Conservation (phyloP, 257 asterid species). For the Nicotiana undulata region DNA sequence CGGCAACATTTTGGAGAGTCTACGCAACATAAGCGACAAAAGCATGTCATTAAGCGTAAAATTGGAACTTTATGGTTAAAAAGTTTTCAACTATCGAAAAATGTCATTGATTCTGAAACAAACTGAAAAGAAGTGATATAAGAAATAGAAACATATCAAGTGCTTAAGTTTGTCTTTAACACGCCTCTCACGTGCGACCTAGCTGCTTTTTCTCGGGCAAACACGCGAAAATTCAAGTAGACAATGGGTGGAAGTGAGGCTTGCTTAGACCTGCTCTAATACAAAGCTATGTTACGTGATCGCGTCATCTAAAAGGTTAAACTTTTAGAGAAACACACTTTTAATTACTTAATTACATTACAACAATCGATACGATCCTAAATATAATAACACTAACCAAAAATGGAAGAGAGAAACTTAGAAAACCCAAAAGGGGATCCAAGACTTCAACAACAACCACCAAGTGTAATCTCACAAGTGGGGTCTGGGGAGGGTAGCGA, state of each 20-base stretch:
- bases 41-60: not conserved
- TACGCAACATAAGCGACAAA: too few species aligned
- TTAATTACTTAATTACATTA: not conserved
- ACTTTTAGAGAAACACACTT: not conserved
- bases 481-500: too few species aligned
- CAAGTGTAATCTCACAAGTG: too few species aligned
- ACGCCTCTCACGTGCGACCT: not conserved
- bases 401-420: not conserved
- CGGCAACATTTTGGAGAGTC: too few species aligned
- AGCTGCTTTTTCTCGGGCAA: not conserved
- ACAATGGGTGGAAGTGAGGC: not conserved
- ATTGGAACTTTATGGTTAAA: not conserved
- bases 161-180: not conserved
- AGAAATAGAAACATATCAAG: not conserved
- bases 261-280: too few species aligned
- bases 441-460: not conserved
- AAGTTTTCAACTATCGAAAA: not conserved
- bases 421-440: not conserved
- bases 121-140: not conserved
- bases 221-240: not conserved
- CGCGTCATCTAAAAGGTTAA: not conserved
- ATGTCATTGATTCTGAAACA: not conserved
- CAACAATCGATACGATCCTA: not conserved
- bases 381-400: not conserved
- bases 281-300: too few species aligned